Evolutionary conservation across 495 filamentous ascomycete species (phyloP).

Genomic region (Penicillium nucicola): DNA sequence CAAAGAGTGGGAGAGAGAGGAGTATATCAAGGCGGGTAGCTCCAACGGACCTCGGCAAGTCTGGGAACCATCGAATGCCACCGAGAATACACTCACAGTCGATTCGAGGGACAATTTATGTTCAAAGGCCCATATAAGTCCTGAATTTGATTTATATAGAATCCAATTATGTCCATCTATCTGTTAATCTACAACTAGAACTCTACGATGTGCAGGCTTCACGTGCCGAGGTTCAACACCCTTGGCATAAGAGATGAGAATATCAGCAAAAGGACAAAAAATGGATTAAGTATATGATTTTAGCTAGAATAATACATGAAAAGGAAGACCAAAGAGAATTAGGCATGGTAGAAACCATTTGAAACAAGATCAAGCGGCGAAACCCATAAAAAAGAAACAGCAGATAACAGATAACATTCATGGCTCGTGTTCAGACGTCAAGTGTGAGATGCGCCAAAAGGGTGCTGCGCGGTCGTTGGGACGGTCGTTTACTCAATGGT

Average conservation of each 20-base stretch:
- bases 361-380: neutral
- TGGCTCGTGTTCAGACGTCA: neutral
- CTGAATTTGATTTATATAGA: too few relatives aligned
- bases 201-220: neutral
- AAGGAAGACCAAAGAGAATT: too few relatives aligned
- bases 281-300: too few relatives aligned
- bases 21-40: neutral
- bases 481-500: conserved; percentile 50
- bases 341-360: neutral
- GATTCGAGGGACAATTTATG: too few relatives aligned
- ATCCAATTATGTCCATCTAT: too few relatives aligned
- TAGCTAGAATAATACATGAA: too few relatives aligned
- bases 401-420: neutral
- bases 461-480: too few relatives aligned
- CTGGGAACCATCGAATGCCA: neutral
- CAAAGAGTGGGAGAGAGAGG: neutral
- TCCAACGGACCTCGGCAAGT: neutral
- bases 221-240: neutral
- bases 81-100: neutral
- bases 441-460: neutral
- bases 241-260: neutral
- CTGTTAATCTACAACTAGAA: too few relatives aligned
- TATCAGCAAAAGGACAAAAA: neutral
- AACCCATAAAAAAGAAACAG: too few relatives aligned
- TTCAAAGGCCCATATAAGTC: too few relatives aligned